phyloP scores from a whole-genome alignment of 176 grass and related monocot genomes.

The Melocanna baccifera region DNA sequence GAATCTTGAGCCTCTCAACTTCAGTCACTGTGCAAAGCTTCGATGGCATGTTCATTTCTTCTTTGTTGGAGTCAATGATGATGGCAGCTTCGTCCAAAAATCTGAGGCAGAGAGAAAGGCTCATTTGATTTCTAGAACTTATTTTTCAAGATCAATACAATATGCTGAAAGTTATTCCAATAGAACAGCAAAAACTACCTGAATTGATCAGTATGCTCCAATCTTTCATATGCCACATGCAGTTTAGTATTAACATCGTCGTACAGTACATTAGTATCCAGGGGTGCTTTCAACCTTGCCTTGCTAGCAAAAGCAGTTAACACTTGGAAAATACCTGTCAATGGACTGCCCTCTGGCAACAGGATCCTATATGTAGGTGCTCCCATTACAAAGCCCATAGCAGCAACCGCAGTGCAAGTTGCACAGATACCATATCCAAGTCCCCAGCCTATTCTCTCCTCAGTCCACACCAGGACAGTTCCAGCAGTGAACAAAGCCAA shows the following conservation, averaged over 20 bases:
- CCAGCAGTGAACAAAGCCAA: constrained; percentile 25
- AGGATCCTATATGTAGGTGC: background rate
- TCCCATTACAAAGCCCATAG: background rate
- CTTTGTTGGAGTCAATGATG: background rate
- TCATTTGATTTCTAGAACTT: background rate
- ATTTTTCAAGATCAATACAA: background rate
- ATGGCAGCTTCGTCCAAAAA: background rate
- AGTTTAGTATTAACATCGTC: background rate
- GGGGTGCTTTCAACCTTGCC: background rate
- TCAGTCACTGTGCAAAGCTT: background rate
- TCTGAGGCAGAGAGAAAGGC: background rate
- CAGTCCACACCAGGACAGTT: constrained; percentile 30
- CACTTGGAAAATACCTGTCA: background rate
- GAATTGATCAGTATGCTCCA: background rate
- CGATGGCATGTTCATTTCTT: background rate
- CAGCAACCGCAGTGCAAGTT: background rate
- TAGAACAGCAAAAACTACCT: background rate
- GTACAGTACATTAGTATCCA: background rate
- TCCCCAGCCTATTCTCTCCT: constrained; percentile 26
- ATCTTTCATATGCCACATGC: background rate
- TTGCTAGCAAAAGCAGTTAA: background rate
- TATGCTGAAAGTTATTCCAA: background rate
- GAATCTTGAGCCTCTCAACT: background rate
- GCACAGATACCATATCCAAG: constrained; percentile 40
- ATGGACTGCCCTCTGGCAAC: background rate